phyloP scores from a whole-genome alignment of 179 eudicot species.

The Silene coronaria region DNA sequence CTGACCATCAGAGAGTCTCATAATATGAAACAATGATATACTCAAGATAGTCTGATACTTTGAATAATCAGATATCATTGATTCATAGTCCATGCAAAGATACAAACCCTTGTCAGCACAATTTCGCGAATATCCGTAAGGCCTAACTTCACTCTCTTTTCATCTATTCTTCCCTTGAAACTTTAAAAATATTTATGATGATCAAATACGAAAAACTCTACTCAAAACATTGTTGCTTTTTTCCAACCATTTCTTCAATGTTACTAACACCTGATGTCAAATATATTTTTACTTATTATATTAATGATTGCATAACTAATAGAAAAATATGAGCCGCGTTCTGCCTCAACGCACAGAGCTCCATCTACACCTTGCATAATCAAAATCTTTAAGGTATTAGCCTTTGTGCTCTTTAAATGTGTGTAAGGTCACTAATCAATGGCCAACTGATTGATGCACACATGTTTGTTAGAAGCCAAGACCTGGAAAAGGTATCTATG shows the following conservation, averaged over 20 bases:
- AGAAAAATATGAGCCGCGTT: not conserved
- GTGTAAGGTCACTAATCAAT: not conserved
- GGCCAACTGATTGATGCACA: not conserved
- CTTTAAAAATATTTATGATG: not conserved
- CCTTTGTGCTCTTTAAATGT: not conserved
- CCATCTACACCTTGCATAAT: not conserved
- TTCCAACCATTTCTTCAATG: not conserved
- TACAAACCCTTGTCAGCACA: not conserved
- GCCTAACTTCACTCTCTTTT: not conserved
- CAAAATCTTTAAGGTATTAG: not conserved
- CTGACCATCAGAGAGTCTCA: not conserved
- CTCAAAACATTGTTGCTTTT: not conserved
- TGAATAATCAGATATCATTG: not conserved
- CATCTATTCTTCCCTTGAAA: not conserved
- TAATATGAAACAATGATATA: not conserved
- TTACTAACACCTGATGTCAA: not conserved
- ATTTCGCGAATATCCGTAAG: not conserved
- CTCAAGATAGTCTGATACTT: not conserved
- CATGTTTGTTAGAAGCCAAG: not conserved
- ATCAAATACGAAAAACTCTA: not conserved
- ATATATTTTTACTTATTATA: not conserved
- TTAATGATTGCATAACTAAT: not conserved
- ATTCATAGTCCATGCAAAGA: not conserved
- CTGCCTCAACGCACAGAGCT: not conserved
- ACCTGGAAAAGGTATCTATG: not conserved